Conservation (phyloP, 257 asterid species). For the Cinchona pubescens region DNA sequence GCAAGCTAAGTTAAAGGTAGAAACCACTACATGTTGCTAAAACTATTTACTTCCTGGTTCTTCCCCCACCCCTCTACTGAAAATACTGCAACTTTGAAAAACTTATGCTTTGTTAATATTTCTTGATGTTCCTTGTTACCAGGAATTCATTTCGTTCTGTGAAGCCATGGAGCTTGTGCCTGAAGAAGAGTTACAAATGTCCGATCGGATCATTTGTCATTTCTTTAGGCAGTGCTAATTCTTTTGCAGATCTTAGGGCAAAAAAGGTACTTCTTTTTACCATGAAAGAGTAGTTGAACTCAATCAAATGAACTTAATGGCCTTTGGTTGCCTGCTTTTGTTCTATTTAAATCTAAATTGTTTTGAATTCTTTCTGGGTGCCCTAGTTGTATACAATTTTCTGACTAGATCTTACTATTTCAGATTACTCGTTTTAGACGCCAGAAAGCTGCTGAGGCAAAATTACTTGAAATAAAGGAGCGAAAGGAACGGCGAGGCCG, state of each 20-base stretch:
- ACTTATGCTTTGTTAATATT: not conserved
- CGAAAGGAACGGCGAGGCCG: conserved; percentile 93
- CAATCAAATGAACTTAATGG: not conserved
- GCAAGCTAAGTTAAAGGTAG: conserved; percentile 75
- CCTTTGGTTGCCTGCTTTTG: not conserved
- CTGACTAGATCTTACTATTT: conserved; percentile 21
- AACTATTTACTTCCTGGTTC: not conserved
- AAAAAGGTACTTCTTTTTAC: conserved; percentile 51
- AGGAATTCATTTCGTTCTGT: conserved; percentile 87
- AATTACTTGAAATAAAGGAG: conserved; percentile 77
- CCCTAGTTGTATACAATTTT: not conserved
- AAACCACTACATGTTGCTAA: conserved; percentile 11
- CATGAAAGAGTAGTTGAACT: not conserved
- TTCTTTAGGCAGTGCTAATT: conserved; percentile 37
- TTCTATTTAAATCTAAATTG: not conserved
- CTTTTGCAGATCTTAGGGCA: conserved; percentile 68
- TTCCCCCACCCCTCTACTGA: not conserved
- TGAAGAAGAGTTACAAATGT: conserved; percentile 61
- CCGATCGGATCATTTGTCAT: too few species aligned
- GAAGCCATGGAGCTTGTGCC: conserved; percentile 96
- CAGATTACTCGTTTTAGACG: conserved; percentile 86
- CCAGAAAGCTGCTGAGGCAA: conserved; percentile 84
- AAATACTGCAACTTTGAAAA: not conserved
- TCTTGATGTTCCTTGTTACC: conserved; percentile 5
- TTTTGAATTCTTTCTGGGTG: not conserved